Percentiles rank a stretch among this genome's conserved stretches.
Conservation (phyloP, 306 rosid genomes). For the Vicia sativa region DNA sequence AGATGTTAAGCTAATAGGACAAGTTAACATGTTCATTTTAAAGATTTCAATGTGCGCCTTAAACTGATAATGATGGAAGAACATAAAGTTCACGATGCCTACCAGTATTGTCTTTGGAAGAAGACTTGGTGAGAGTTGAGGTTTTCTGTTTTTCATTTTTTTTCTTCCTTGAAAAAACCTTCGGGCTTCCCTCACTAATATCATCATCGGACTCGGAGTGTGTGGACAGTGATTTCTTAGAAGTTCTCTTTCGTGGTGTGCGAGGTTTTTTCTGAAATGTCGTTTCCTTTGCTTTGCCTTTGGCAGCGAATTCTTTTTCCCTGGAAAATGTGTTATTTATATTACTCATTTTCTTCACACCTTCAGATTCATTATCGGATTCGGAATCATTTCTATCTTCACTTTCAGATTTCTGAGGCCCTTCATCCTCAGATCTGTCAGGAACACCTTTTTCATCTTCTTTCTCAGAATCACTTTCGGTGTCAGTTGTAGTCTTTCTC, state of each 20-base stretch:
- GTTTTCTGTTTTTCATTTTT: conserved; percentile 58
- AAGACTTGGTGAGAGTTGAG: conserved; percentile 53
- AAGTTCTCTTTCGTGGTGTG: conserved; percentile 44
- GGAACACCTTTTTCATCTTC: conserved; percentile 63
- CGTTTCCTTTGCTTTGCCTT: conserved; percentile 58
- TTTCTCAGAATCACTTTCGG: conserved; percentile 70
- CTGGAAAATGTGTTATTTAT: conserved; percentile 55
- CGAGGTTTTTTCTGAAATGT: conserved; percentile 51
- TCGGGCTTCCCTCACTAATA: conserved; percentile 66
- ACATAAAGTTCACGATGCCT: conserved; percentile 19
- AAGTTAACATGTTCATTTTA: not conserved
- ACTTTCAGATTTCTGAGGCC: conserved; percentile 64
- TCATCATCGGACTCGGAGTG: conserved; percentile 57
- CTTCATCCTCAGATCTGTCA: conserved; percentile 79
- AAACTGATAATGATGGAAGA: not conserved
- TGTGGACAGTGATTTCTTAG: conserved; percentile 55
- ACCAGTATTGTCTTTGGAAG: conserved; percentile 80
- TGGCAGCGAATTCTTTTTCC: conserved; percentile 64
- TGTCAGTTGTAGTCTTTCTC: conserved; percentile 59
- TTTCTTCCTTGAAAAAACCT: conserved; percentile 84
- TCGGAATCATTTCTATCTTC: conserved; percentile 72
- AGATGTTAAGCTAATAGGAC: not conserved
- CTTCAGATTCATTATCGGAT: conserved; percentile 75
- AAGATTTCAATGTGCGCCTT: not conserved
- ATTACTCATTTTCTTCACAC: conserved; percentile 39